Percentiles rank a stretch among this genome's conserved stretches.
phyloP scores from a whole-genome alignment of 2,329 filamentous ascomycete species.

The Colletotrichum graminicola region DNA sequence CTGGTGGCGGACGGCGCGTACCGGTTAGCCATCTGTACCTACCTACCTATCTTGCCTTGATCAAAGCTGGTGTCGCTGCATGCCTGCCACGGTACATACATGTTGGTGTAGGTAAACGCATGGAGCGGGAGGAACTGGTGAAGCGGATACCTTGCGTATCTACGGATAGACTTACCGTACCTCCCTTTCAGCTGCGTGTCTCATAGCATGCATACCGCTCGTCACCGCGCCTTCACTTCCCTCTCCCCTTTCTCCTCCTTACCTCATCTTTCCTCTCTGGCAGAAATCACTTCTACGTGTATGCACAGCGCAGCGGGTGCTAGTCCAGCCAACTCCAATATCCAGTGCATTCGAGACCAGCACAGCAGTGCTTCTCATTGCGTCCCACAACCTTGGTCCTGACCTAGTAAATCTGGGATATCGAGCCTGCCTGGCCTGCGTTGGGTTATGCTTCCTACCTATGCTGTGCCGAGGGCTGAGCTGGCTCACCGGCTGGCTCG shows the following conservation, averaged over 20 bases:
- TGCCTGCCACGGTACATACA: not conserved
- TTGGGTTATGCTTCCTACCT: not conserved
- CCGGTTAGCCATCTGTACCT: not conserved
- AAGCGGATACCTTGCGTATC: slow-evolving; percentile 17
- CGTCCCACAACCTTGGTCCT: slow-evolving; percentile 9
- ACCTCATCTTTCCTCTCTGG: slow-evolving; percentile 10
- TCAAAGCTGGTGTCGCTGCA: slow-evolving; percentile 1
- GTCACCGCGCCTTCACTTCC: not conserved
- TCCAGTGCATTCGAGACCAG: slow-evolving; percentile 8
- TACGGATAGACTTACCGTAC: slow-evolving; percentile 9
- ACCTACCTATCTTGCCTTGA: not conserved
- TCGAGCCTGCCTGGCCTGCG: not conserved
- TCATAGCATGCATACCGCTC: slow-evolving; percentile 1
- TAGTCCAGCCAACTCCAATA: not conserved
- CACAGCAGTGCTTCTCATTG: slow-evolving; percentile 14
- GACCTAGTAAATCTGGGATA: not conserved
- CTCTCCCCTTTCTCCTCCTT: not conserved
- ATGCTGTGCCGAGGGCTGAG: slow-evolving; percentile 8
- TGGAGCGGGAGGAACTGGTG: slow-evolving; percentile 21
- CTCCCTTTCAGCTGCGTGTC: not conserved
- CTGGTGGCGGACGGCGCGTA: not conserved
- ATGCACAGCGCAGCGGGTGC: slow-evolving; percentile 1
- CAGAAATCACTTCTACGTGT: no score
- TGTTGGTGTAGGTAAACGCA: not conserved
- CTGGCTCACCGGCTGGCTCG: slow-evolving; percentile 3